Conservation (phyloP, 176 grass and related monocot genomes). For the Triticum dicoccoides region DNA sequence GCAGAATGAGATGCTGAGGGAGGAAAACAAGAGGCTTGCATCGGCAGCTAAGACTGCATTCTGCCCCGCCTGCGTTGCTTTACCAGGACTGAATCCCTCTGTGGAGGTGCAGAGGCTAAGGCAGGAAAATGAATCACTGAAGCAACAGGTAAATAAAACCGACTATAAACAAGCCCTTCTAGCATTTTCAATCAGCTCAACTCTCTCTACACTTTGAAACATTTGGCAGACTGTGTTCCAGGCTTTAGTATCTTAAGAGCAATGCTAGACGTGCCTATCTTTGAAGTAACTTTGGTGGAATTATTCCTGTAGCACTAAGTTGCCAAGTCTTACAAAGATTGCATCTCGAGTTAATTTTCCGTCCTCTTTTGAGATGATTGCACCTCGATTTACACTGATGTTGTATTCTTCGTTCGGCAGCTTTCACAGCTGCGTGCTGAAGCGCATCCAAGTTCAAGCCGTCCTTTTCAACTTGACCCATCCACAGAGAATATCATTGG, state of each 20-base stretch:
- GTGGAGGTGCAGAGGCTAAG: slow-evolving; percentile 30
- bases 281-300: neutral
- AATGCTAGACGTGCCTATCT: neutral
- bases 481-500: neutral
- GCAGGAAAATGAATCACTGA: slow-evolving; percentile 28
- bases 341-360: neutral
- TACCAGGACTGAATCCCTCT: neutral
- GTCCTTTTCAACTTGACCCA: neutral
- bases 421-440: neutral
- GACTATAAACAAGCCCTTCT: neutral
- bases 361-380: neutral
- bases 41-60: neutral
- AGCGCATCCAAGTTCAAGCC: neutral
- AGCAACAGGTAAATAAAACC: slow-evolving; percentile 38
- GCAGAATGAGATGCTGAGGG: slow-evolving; percentile 48
- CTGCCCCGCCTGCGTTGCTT: slow-evolving; percentile 33
- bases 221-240: neutral
- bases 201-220: neutral
- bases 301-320: neutral
- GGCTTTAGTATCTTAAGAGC: neutral
- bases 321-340: neutral
- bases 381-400: neutral
- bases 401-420: slow-evolving; percentile 17
- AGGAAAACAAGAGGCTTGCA: slow-evolving; percentile 44
- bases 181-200: neutral